Evolutionary conservation across 164 flowering plant genomes (phyloP), one percentile per base, ranked within the genome.

Genomic region (Nymphaea thermarum): DNA sequence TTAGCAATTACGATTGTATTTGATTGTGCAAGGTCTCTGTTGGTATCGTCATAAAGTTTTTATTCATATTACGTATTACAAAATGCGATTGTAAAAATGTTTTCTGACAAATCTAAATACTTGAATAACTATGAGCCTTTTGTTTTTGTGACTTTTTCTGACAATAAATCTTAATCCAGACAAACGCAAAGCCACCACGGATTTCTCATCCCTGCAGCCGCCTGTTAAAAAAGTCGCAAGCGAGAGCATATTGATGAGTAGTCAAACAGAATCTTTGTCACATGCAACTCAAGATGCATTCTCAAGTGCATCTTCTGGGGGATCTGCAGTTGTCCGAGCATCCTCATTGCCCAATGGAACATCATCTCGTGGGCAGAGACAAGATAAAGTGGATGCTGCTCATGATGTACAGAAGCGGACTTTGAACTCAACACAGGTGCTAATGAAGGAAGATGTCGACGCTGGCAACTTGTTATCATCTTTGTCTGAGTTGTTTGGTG

Each of bases 381-480:
- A 6, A 10, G 42, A 17, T 10, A 62, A 41, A 62, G 64, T 17
- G 64, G 42, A 17, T 62, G 17, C n/a, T 8, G 64, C 41, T 17
- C 64, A 41, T 17, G 64, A 41, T 41, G 12, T 41, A 62, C 64
- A 17, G 42, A 62, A 62, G 7, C 57, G 57, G 57, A 17, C 64
- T 62, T 62, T 41, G 42, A 62, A 62, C 25, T 17, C 42, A 41
- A 17, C 7, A 14, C 41, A 41, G 64, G 90, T 79, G 71, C 88
- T 90, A 43, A 85, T 90, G 96, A 91, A 82, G 79, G 91, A 86
- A 69, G 91, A 86, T 66, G 43, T 74, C 55, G 87, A 88, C 68
- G 78, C 83, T 0, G 93, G 87, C 41, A 76, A 77, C n/a, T 75
- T 89, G 64, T 51, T 87, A 70, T 78, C 85, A 0, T 79, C 86